A percentile compares a stretch with the other conserved stretches of the same genome.
Evolutionary conservation across 768 basidiomycete species (phyloP).

Genomic region (Strobilomyces confusus): DNA sequence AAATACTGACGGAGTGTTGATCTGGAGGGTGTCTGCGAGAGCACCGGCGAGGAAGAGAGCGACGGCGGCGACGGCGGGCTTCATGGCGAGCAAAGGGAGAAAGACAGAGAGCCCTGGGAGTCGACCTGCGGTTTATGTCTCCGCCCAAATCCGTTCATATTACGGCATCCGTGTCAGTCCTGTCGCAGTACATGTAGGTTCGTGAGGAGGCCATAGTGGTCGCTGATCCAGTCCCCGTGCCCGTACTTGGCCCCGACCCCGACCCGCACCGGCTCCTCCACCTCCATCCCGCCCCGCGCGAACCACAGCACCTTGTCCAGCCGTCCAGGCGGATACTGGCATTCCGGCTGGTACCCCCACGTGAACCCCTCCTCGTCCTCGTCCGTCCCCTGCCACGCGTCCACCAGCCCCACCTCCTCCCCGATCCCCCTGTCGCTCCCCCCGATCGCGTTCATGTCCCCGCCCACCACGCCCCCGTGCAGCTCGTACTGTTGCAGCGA

Average conservation of each 20-base stretch:
- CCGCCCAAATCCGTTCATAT: slow-evolving; percentile 25
- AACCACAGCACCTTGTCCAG: slow-evolving; percentile 67
- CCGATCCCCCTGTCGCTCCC: slow-evolving; percentile 42
- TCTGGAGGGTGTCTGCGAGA: slow-evolving; percentile 41
- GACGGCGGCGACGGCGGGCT: slow-evolving; percentile 37
- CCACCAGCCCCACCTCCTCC: slow-evolving; percentile 45
- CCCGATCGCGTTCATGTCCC: slow-evolving; percentile 70
- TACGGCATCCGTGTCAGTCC: slow-evolving; percentile 9
- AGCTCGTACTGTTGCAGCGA: slow-evolving; percentile 45
- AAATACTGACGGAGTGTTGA: slow-evolving; percentile 70
- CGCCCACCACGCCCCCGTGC: slow-evolving; percentile 58
- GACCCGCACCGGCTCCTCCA: slow-evolving; percentile 52
- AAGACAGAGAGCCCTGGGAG: background rate
- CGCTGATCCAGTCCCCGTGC: slow-evolving; percentile 53
- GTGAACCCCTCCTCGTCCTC: slow-evolving; percentile 49
- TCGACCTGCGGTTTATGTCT: slow-evolving; percentile 27
- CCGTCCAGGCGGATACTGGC: slow-evolving; percentile 45
- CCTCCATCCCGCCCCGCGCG: slow-evolving; percentile 42
- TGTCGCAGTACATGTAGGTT: slow-evolving; percentile 29
- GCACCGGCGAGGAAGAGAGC: slow-evolving; percentile 40
- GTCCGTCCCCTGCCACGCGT: slow-evolving; percentile 53
- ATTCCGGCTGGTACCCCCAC: slow-evolving; percentile 64
- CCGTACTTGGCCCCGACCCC: slow-evolving; percentile 50
- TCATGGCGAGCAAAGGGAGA: slow-evolving; percentile 40
- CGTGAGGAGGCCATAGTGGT: slow-evolving; percentile 61